These are phyloP conservation scores for Sparassis latifolia DNA, from an alignment of 1,284 basidiomycete genomes.

Conservation along the genomic window DNA sequence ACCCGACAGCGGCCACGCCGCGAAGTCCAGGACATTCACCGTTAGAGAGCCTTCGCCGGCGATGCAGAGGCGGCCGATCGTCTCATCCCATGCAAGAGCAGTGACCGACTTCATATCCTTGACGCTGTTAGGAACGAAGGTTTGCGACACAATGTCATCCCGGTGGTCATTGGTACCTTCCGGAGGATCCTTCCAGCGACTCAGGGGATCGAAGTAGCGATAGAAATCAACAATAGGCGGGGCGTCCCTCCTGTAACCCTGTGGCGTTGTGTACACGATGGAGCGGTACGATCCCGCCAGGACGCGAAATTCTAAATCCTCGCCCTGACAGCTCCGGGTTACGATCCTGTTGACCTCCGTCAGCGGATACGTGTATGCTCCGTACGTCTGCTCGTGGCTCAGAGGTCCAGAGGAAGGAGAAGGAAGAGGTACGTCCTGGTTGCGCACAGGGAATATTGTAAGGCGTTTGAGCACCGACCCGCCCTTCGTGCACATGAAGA, in stretches of 20 bases:
- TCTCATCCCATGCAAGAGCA: slow-evolving; percentile 38
- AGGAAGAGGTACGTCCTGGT: slow-evolving; percentile 4
- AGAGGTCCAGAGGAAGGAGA: not conserved
- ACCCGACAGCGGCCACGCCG: slow-evolving; percentile 31
- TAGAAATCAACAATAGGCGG: slow-evolving; percentile 8
- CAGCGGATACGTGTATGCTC: slow-evolving; percentile 1
- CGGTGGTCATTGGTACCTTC: slow-evolving; percentile 3
- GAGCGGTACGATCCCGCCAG: slow-evolving; percentile 44
- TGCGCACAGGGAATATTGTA: slow-evolving; percentile 14
- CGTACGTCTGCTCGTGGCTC: not conserved
- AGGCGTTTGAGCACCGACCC: slow-evolving; percentile 11
- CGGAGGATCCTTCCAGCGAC: slow-evolving; percentile 4
- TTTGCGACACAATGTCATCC: slow-evolving; percentile 1
- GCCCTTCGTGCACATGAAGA: slow-evolving; percentile 1
- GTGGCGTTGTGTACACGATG: slow-evolving; percentile 36
- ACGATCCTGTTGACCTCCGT: slow-evolving; percentile 7
- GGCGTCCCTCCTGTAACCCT: slow-evolving; percentile 7
- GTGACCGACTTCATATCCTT: not conserved
- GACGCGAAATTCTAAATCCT: slow-evolving; percentile 21
- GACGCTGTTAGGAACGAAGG: not conserved
- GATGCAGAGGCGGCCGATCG: slow-evolving; percentile 34
- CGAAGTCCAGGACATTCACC: slow-evolving; percentile 34
- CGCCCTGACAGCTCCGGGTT: not conserved
- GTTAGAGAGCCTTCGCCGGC: slow-evolving; percentile 19
- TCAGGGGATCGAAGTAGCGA: slow-evolving; percentile 9